A percentile compares a stretch with the other conserved stretches of the same genome.
Conservation (phyloP, 371 early-diverging fungal genomes). For the Circinella minor region DNA sequence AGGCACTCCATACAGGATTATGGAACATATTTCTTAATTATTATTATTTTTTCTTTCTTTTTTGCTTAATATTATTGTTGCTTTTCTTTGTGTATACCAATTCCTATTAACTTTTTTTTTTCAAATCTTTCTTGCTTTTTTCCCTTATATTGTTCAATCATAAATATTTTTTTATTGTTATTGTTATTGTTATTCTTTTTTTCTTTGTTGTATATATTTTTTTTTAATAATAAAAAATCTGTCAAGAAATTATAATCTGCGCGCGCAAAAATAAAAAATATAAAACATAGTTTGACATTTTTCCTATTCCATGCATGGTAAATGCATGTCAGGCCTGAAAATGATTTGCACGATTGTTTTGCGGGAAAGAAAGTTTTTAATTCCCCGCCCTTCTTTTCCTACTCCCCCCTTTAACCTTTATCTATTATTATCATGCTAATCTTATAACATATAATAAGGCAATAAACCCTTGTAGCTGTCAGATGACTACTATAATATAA, state of each 20-base stretch:
- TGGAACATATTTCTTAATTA: slow-evolving; percentile 13
- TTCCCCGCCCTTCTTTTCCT: too few relatives aligned
- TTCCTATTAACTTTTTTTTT: slow-evolving; percentile 1
- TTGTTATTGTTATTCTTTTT: not conserved
- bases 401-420: too few relatives aligned
- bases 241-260: not conserved
- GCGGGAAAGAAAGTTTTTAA: not conserved
- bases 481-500: not conserved
- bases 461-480: too few relatives aligned
- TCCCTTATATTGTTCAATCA: not conserved
- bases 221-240: slow-evolving; percentile 2
- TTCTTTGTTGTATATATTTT: slow-evolving; percentile 3
- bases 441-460: too few relatives aligned
- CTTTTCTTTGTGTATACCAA: slow-evolving; percentile 3
- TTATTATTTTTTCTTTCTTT: not conserved
- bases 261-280: not conserved
- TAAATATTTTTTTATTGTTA: slow-evolving; percentile 4
- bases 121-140: not conserved
- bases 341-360: not conserved
- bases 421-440: too few relatives aligned
- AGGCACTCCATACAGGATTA: slow-evolving; percentile 25
- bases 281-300: slow-evolving; percentile 9
- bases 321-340: slow-evolving; percentile 2
- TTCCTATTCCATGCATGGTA: slow-evolving; percentile 4
- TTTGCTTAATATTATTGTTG: not conserved